These are phyloP conservation scores for Tetrapisispora nanseiensis DNA, from an alignment of 805 yeast species.

Conservation along the genomic window DNA sequence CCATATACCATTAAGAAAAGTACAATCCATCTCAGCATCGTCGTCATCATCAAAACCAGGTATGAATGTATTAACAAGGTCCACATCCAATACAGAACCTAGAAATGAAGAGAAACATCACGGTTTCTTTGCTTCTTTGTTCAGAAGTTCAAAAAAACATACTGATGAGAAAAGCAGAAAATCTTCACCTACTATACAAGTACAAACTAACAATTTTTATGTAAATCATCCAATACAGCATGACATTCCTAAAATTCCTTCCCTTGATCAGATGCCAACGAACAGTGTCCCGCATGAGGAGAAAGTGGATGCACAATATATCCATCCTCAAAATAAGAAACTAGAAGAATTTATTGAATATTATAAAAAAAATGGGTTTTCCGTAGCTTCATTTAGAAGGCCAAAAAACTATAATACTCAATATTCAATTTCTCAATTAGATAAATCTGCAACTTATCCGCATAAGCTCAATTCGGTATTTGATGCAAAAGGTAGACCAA, in stretches of 20 bases:
- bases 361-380: slow-evolving; percentile 24
- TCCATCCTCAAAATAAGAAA: slow-evolving; percentile 33
- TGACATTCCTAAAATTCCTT: too few relatives aligned
- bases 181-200: not conserved
- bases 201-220: not conserved
- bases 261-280: too few relatives aligned
- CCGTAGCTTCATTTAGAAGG: slow-evolving; percentile 18
- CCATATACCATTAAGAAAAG: slow-evolving; percentile 15
- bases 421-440: not conserved
- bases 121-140: slow-evolving; percentile 32
- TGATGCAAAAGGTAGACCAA: slow-evolving; percentile 34
- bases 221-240: not conserved
- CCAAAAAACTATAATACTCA: not conserved
- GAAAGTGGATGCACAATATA: not conserved
- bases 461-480: slow-evolving; percentile 4
- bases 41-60: slow-evolving; percentile 3
- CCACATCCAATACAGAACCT: not conserved
- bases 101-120: slow-evolving; percentile 9
- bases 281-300: not conserved
- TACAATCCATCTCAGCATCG: slow-evolving; percentile 26
- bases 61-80: not conserved
- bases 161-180: not conserved
- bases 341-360: slow-evolving; percentile 38
- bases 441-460: not conserved
- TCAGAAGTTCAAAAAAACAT: slow-evolving; percentile 18